Base-by-base conservation (phyloP, 129 eudicot species). In the Lonicera japonica region DNA sequence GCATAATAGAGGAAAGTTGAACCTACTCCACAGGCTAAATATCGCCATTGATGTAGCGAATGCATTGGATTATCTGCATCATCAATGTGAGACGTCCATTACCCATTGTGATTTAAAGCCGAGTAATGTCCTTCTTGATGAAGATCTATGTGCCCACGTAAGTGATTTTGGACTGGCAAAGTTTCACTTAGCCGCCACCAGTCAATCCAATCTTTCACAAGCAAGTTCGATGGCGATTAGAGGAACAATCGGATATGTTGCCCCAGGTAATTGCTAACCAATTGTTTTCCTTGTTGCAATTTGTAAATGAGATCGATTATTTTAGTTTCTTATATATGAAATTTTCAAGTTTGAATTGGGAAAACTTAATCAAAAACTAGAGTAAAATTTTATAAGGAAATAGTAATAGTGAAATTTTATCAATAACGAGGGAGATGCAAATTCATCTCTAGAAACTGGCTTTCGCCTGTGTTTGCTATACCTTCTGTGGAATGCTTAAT, bases 101-200 rank as follows among this genome's bases (percentile, higher is more conserved):
- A 29, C 20, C 23, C 71, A 55, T 13, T 66, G 53, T 11, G 66
- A 61, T 52, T 29, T 60, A 21, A 59, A 50, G 41, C 67, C 74
- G 5, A 53, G 67, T 22, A 70, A 70, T 18, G 25, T 70, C n/a
- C 74, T 70, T 10, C 51, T 70, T 19, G 67, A 60, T 16, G 29
- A 61, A 14, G 61, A 61, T 18, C 45, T 70, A 25, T 46, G 39
- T 34, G 68, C 74, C 16, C 54, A 52, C 48, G 22, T 70, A 4
- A 15, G 67, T 59, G 74, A 70, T 61, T 70, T 70, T 61, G 61
- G 74, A 19, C 36, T 70, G 8, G 60, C 74, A 3, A 52, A 63
- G 13, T 10, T 58, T 58, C 36, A 6, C 36, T 51, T 61, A 19
- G 40, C 38, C 5, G 60, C 24, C 21, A 17, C 19, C 14, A 22